These are phyloP conservation scores for Glarea lozoyensis DNA, from an alignment of 495 filamentous ascomycete species.

Conservation along the genomic window DNA sequence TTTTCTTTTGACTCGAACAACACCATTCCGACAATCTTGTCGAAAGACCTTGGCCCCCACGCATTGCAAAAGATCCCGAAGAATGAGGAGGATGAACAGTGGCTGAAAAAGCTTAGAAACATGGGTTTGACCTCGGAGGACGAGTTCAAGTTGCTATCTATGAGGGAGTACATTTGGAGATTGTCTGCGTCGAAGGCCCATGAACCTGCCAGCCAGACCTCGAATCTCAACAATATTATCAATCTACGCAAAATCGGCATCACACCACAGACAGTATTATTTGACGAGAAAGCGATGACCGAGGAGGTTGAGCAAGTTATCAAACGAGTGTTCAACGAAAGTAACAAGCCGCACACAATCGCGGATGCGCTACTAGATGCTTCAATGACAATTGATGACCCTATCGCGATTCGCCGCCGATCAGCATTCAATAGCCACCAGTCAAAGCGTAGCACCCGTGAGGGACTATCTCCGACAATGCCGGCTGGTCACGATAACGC, in stretches of 20 bases:
- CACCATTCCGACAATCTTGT: constrained; percentile 35
- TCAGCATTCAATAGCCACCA: constrained; percentile 44
- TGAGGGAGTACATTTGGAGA: constrained; percentile 90
- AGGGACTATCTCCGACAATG: background rate
- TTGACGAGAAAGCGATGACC: constrained; percentile 58
- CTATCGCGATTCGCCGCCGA: constrained; percentile 46
- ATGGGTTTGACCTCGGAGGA: constrained; percentile 78
- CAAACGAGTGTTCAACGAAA: constrained; percentile 13
- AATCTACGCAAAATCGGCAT: constrained; percentile 61
- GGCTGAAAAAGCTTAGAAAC: constrained; percentile 75
- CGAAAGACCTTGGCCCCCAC: constrained; percentile 29
- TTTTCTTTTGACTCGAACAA: constrained; percentile 54
- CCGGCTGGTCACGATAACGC: constrained; percentile 16
- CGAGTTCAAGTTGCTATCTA: constrained; percentile 78
- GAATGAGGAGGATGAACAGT: constrained; percentile 96
- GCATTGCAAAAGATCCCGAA: constrained; percentile 44
- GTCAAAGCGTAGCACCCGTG: constrained; percentile 29
- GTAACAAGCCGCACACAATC: constrained; percentile 60
- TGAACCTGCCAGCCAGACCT: constrained; percentile 30
- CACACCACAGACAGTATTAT: constrained; percentile 82
- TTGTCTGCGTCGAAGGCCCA: constrained; percentile 51
- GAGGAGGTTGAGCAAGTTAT: constrained; percentile 30
- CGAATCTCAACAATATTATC: constrained; percentile 58
- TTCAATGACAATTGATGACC: constrained; percentile 75
- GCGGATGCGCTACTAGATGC: constrained; percentile 88